These are phyloP conservation scores for Lonicera japonica DNA, from an alignment of 129 eudicot genomes.

Conservation along the genomic window DNA sequence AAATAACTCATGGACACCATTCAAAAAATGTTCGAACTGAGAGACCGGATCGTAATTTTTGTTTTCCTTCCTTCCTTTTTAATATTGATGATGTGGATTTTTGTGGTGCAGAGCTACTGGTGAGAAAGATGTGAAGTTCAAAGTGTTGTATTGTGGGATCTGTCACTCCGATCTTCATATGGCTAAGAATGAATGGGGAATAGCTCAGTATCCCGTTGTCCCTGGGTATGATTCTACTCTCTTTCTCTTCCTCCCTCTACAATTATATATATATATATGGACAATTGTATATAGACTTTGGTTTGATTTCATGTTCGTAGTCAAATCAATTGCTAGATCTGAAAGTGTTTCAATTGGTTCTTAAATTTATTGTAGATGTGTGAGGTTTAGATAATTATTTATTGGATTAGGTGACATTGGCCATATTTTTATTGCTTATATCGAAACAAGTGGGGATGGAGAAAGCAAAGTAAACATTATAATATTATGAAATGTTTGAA, in stretches of 20 bases:
- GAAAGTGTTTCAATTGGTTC: too few species aligned
- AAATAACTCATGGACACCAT: too few species aligned
- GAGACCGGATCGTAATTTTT: too few species aligned
- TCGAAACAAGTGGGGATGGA: too few species aligned
- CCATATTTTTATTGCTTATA: too few species aligned
- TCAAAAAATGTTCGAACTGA: too few species aligned
- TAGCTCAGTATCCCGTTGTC: slow-evolving; percentile 38
- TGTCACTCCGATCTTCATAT: slow-evolving; percentile 58
- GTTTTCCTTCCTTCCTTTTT: neutral
- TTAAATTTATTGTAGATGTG: too few species aligned
- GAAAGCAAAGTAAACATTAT: too few species aligned
- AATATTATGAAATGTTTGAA: too few species aligned
- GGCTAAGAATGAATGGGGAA: slow-evolving; percentile 52
- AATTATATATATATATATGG: neutral
- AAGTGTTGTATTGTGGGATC: slow-evolving; percentile 55
- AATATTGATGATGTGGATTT: neutral
- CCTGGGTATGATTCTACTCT: slow-evolving; percentile 35
- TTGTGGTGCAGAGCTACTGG: slow-evolving; percentile 39
- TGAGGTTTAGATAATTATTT: too few species aligned
- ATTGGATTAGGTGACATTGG: too few species aligned
- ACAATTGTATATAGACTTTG: neutral
- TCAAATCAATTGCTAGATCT: too few species aligned
- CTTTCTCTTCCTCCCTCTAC: neutral
- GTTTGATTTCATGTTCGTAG: neutral
- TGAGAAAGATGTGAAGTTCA: slow-evolving; percentile 54